These are phyloP conservation scores for Actinomucor elegans DNA, from an alignment of 371 early-diverging fungal genomes.

Conservation along the genomic window DNA sequence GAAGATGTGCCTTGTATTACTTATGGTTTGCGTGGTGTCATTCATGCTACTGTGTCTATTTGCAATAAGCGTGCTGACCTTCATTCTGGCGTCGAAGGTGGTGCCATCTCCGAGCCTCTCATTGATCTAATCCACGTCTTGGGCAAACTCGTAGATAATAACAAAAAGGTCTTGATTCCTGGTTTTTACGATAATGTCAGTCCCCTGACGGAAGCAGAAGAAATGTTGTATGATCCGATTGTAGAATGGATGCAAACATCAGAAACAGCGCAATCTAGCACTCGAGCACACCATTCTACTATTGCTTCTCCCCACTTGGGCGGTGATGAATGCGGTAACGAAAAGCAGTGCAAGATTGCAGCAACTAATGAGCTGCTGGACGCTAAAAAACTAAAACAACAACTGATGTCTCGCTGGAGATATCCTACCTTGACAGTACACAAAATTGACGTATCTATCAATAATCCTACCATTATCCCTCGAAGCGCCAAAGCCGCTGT, in stretches of 20 bases:
- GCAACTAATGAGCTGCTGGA: constrained; percentile 23
- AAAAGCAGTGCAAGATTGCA: constrained; percentile 26
- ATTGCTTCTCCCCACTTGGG: constrained; percentile 26
- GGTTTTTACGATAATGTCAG: constrained; percentile 61
- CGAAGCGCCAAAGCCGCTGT: constrained; percentile 68
- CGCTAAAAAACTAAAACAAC: constrained; percentile 43
- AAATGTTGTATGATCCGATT: constrained; percentile 55
- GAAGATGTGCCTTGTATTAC: constrained; percentile 70
- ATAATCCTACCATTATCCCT: constrained; percentile 74
- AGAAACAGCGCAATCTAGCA: constrained; percentile 19
- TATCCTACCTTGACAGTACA: constrained; percentile 81
- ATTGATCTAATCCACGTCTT: constrained; percentile 72
- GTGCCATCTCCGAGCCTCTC: constrained; percentile 78
- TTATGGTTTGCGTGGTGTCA: constrained; percentile 74
- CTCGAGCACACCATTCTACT: constrained; percentile 36
- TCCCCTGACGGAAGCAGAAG: constrained; percentile 51
- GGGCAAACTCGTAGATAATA: constrained; percentile 55
- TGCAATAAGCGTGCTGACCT: constrained; percentile 52
- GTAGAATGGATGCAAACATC: constrained; percentile 48
- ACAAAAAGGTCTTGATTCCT: constrained; percentile 68
- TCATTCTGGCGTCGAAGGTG: constrained; percentile 88
- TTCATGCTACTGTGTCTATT: constrained; percentile 69
- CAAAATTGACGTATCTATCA: constrained; percentile 74
- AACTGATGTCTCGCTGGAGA: constrained; percentile 79
- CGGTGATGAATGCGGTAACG: constrained; percentile 4